phyloP scores from a whole-genome alignment of 169 alveolate species.

The Plasmodium gallinaceum region DNA sequence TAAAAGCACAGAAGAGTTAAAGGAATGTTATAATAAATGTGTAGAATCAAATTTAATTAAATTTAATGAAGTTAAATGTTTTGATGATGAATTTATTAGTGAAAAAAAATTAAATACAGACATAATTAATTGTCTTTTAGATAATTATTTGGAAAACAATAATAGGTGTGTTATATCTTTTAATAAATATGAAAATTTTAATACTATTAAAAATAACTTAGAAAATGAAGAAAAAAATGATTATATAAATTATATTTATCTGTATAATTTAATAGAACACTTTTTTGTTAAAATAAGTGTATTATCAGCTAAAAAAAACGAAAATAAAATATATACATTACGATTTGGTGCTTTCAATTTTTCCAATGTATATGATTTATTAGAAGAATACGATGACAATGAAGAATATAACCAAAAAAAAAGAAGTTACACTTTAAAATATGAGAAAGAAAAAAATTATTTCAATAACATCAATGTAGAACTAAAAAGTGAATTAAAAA shows the following conservation, averaged over 20 bases:
- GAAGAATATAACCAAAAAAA: conserved; percentile 40
- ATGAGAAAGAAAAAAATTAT: conserved; percentile 7
- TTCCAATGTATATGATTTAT: conserved; percentile 30
- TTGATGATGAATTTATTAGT: conserved; percentile 21
- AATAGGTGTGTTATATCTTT: conserved; percentile 59
- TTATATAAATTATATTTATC: background rate
- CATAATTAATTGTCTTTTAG: conserved; percentile 26
- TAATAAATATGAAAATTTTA: conserved; percentile 6
- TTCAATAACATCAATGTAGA: background rate
- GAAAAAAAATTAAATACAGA: conserved; percentile 14
- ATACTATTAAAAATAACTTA: conserved; percentile 7
- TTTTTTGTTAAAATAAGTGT: conserved; percentile 19
- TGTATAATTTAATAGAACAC: conserved; percentile 18
- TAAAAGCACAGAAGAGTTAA: conserved; percentile 5
- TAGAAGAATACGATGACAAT: conserved; percentile 36
- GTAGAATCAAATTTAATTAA: conserved; percentile 4
- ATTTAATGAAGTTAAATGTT: conserved; percentile 21
- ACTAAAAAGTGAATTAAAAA: conserved; percentile 26
- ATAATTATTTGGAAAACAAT: conserved; percentile 12
- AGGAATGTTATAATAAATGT: conserved; percentile 19
- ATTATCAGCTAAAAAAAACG: conserved; percentile 6
- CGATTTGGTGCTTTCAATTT: conserved; percentile 3
- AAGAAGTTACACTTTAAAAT: conserved; percentile 64
- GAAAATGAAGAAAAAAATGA: conserved; percentile 8
- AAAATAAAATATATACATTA: conserved; percentile 28